These are phyloP conservation scores for Grosmannia clavigera DNA, from an alignment of 2,329 filamentous ascomycete species.

Conservation along the genomic window DNA sequence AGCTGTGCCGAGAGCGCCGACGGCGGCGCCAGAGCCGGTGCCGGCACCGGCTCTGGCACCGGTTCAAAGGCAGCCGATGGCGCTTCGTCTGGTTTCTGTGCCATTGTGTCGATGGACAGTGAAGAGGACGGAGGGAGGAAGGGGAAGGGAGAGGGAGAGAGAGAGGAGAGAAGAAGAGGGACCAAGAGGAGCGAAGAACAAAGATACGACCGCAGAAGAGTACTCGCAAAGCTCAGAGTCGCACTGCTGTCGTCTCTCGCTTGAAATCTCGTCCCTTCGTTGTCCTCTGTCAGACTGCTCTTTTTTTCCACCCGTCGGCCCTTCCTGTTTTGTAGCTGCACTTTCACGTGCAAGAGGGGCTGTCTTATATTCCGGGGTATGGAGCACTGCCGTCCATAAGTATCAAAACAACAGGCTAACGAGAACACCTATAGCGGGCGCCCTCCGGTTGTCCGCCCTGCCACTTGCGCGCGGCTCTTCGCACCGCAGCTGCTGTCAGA, in stretches of 20 bases:
- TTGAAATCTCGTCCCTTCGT: too few relatives aligned
- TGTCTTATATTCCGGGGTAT: too few relatives aligned
- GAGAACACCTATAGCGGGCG: too few relatives aligned
- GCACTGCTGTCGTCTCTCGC: too few relatives aligned
- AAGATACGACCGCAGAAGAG: too few relatives aligned
- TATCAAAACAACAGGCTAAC: too few relatives aligned
- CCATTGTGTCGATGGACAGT: not conserved
- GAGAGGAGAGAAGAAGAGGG: not conserved
- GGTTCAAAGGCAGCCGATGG: not conserved
- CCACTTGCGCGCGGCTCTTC: not conserved
- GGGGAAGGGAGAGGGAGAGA: not conserved
- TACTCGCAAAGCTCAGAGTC: too few relatives aligned
- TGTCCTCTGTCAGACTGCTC: too few relatives aligned
- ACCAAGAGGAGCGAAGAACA: not conserved
- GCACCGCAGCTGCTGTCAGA: not conserved
- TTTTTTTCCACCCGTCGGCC: too few relatives aligned
- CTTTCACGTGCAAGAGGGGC: not conserved
- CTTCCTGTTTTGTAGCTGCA: not conserved
- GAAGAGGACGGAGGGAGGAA: not conserved
- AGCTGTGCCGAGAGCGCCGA: slow-evolving; percentile 35
- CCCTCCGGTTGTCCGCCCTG: not conserved
- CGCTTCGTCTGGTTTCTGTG: slow-evolving; percentile 8
- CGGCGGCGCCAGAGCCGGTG: not conserved
- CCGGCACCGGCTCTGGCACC: not conserved
- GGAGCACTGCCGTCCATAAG: too few relatives aligned